Percentiles rank a stretch among this genome's conserved stretches.
Conservation (phyloP, 2,329 filamentous ascomycete genomes). For the Aureobasidium lini region DNA sequence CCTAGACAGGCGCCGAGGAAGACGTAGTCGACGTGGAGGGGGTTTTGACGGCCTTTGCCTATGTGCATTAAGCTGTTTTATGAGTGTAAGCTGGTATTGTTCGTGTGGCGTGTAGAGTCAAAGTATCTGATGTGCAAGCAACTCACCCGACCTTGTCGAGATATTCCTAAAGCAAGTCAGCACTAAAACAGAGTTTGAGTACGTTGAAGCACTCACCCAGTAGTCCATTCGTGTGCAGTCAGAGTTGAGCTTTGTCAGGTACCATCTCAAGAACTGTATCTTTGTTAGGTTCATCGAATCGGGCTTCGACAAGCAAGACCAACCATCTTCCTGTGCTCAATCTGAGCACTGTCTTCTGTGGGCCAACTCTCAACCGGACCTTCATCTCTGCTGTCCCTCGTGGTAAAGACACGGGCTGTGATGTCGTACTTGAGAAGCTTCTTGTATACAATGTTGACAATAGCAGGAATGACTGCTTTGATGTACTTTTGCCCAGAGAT, state of each 20-base stretch:
- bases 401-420: slow-evolving; percentile 68
- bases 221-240: slow-evolving; percentile 70
- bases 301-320: no score
- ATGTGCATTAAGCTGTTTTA: slow-evolving; percentile 64
- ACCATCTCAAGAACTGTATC: slow-evolving; percentile 59
- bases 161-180: slow-evolving; percentile 44
- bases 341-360: slow-evolving; percentile 64
- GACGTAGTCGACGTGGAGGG: slow-evolving; percentile 72
- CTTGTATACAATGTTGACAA: slow-evolving; percentile 78
- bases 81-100: background rate
- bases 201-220: slow-evolving; percentile 41
- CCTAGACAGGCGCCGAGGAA: slow-evolving; percentile 66
- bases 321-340: slow-evolving; percentile 63
- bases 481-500: slow-evolving; percentile 65
- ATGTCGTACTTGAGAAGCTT: slow-evolving; percentile 76
- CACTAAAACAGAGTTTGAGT: background rate
- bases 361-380: slow-evolving; percentile 57
- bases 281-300: background rate
- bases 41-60: slow-evolving; percentile 63
- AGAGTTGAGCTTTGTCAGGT: slow-evolving; percentile 65
- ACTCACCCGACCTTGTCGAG: slow-evolving; percentile 70
- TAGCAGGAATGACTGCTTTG: slow-evolving; percentile 71
- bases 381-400: slow-evolving; percentile 54
- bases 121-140: no score
- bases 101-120: background rate